phyloP scores from a whole-genome alignment of 192 early-diverging fungal species.

The Chytriomyces hyalinus region DNA sequence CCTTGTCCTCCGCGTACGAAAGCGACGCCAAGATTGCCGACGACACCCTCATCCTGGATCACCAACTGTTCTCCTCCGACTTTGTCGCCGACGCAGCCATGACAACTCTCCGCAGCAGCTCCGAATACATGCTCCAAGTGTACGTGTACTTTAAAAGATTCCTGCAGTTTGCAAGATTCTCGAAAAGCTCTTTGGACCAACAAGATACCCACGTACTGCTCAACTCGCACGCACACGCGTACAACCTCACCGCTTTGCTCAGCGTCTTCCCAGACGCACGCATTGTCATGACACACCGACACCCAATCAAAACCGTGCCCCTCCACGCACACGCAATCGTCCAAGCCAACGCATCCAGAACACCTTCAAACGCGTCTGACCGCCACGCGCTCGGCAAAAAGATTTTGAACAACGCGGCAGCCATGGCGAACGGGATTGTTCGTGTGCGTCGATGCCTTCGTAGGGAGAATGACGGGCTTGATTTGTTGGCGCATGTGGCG shows the following conservation, averaged over 20 bases:
- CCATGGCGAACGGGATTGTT: not conserved
- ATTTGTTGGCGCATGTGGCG: not conserved
- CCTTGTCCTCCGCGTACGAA: not conserved
- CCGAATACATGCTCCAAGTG: constrained; percentile 12
- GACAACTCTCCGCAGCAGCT: not conserved
- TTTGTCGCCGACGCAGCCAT: not conserved
- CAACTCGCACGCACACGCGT: not conserved
- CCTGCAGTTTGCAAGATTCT: not conserved
- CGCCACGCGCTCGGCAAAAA: not conserved
- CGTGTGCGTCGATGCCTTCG: not conserved
- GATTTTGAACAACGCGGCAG: not conserved
- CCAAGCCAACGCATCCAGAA: not conserved
- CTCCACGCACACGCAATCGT: not conserved
- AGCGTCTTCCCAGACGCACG: constrained; percentile 9
- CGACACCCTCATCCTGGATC: not conserved
- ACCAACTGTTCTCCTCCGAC: not conserved
- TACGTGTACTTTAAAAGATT: constrained; percentile 8
- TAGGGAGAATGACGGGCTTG: not conserved
- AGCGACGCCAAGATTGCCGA: not conserved
- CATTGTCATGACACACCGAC: not conserved
- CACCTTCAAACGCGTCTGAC: not conserved
- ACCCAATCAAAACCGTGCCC: not conserved
- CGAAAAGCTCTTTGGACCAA: not conserved
- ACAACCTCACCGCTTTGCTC: not conserved
- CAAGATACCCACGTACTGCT: not conserved